Base-by-base conservation (phyloP, 176 grass and related monocot species). In the Raddia distichophylla region DNA sequence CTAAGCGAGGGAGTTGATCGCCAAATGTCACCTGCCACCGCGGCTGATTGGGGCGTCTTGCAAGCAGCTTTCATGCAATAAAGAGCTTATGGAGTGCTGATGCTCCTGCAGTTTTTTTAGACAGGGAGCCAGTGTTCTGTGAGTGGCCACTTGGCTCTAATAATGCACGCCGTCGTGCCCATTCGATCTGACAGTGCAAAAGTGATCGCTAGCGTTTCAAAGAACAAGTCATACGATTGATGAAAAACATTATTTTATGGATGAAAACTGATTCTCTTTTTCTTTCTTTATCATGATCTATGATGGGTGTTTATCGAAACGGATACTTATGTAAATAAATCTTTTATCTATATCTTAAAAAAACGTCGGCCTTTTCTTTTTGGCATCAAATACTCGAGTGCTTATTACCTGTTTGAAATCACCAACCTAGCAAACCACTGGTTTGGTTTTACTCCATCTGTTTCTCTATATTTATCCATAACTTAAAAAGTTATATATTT, bases 71-170 rank as follows among this genome's bases (percentile, higher is more conserved):
- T 53, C 13, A 34, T 47, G 43, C 44, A 54, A 59, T 67, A 59
- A n/a, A 33, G 44, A 48, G 45, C 43, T 11, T 16, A 78, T 51
- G 42, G 6, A 16, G 67, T 59, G 67, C 40, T 48, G 57, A 71
- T 5, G 40, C 48, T 18, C 50, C n/a, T 34, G 64, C 46, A 51
- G 8, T 5, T 0, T 8, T 10, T 18, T 42, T 59, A 2, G 74
- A 16, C 5, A 9, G 14, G 8, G 33, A 5, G 27, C 40, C 8
- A 32, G 74, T 87, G 67, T 58, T 13, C 61, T 57, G 27, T 51
- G 67, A 18, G 58, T 79, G 81, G 43, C 75, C 61, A 22, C 52
- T 34, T 34, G 1, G 1, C 22, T 37, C 62, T 45, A 69, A 84
- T 70, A 60, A 84, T 84, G 69, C 70, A 14, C 6, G 15, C 19